phyloP scores from a whole-genome alignment of 805 yeast genomes.

The Kurtzmaniella cleridarum region DNA sequence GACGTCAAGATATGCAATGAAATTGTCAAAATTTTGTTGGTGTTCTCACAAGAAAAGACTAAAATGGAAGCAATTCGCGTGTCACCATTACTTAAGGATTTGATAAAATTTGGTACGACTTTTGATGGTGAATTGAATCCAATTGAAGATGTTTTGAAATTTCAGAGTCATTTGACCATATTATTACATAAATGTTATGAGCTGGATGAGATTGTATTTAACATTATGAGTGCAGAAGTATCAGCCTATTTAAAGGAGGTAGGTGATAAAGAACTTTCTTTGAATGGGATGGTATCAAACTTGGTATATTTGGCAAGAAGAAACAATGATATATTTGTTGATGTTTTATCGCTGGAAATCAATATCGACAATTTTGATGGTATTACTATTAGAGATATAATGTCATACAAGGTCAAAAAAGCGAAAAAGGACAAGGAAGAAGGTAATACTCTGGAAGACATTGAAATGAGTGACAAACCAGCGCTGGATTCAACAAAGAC shows the following conservation, averaged over 20 bases:
- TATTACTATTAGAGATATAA: slow-evolving; percentile 14
- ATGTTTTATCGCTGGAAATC: slow-evolving; percentile 36
- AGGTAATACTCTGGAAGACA: slow-evolving; percentile 14
- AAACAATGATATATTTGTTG: slow-evolving; percentile 45
- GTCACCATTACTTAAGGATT: no score
- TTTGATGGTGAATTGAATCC: no score
- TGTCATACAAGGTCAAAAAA: slow-evolving; percentile 12
- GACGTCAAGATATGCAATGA: no score
- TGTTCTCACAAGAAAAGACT: no score
- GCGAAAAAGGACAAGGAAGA: slow-evolving; percentile 8
- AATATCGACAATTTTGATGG: slow-evolving; percentile 43
- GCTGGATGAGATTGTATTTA: slow-evolving; percentile 42
- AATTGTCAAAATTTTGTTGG: no score
- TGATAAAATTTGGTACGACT: no score
- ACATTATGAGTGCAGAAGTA: slow-evolving; percentile 48
- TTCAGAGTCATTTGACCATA: background rate
- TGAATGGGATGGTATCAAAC: background rate
- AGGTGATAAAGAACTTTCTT: slow-evolving; percentile 25
- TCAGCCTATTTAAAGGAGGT: slow-evolving; percentile 21
- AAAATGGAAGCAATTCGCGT: no score
- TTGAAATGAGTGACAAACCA: slow-evolving; percentile 23
- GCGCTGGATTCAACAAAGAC: slow-evolving; percentile 3
- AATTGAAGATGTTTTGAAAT: slow-evolving; percentile 1
- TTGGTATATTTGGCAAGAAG: slow-evolving; percentile 40
- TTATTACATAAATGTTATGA: slow-evolving; percentile 51